A percentile compares a stretch with the other conserved stretches of the same genome.
Evolutionary conservation across 2,329 filamentous ascomycete genomes (phyloP).

Genomic region (Sphaerulina musiva): DNA sequence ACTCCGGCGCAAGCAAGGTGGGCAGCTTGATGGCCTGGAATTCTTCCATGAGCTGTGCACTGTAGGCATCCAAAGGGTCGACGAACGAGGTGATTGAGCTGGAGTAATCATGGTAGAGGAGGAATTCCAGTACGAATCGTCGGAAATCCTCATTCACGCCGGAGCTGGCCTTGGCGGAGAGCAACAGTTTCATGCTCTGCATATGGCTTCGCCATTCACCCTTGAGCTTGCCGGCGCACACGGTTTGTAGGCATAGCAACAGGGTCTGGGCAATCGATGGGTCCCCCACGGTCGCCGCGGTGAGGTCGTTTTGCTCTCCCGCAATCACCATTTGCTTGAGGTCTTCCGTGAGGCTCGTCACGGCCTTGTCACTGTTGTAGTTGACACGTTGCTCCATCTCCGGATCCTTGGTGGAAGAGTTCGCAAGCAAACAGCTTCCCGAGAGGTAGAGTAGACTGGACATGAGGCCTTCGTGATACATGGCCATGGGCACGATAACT

Average conservation of each 20-base stretch:
- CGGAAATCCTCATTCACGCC: conserved; percentile 58
- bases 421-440: conserved; percentile 62
- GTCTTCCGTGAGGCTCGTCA: conserved; percentile 22
- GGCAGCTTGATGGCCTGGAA: conserved; percentile 42
- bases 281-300: conserved; percentile 29
- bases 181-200: conserved; percentile 64
- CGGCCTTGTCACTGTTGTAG: conserved; percentile 47
- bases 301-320: conserved; percentile 30
- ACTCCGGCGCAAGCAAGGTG: conserved; percentile 48
- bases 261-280: conserved; percentile 57
- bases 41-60: conserved; percentile 48
- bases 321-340: conserved; percentile 6
- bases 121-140: conserved; percentile 67
- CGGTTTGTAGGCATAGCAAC: conserved; percentile 54
- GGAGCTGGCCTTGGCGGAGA: conserved; percentile 47
- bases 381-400: conserved; percentile 50
- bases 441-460: conserved; percentile 81
- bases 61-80: conserved; percentile 34
- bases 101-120: conserved; percentile 69
- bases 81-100: conserved; percentile 53
- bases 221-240: conserved; percentile 53
- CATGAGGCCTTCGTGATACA: conserved; percentile 75
- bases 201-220: conserved; percentile 59
- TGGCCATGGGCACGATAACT: conserved; percentile 73
- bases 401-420: conserved; percentile 23